Evolutionary conservation across 768 basidiomycete genomes (phyloP).

Genomic region (Thelephora aurantiotincta): DNA sequence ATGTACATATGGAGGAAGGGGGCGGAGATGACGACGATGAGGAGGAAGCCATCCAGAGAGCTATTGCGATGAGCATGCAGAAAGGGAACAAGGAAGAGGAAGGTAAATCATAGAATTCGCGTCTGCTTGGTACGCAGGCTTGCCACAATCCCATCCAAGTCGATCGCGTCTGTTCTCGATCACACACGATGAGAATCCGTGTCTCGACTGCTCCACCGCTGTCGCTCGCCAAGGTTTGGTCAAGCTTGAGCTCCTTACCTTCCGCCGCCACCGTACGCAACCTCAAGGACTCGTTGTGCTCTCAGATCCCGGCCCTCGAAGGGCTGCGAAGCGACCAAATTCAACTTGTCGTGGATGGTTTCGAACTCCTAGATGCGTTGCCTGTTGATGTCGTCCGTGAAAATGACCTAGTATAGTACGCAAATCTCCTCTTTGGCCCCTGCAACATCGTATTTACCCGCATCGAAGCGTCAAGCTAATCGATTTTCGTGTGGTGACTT

Average conservation of each 20-base stretch:
- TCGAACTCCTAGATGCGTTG: slow-evolving; percentile 16
- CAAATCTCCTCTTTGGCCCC: neutral
- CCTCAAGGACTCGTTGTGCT: slow-evolving; percentile 14
- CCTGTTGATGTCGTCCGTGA: slow-evolving; percentile 16
- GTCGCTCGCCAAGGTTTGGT: slow-evolving; percentile 16
- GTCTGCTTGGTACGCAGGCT: neutral
- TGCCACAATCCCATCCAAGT: neutral
- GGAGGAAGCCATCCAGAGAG: slow-evolving; percentile 81
- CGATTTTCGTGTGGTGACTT: neutral
- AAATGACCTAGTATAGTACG: slow-evolving; percentile 16
- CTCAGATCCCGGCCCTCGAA: slow-evolving; percentile 9
- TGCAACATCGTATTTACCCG: too few species aligned
- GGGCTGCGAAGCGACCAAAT: slow-evolving; percentile 7
- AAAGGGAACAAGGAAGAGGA: slow-evolving; percentile 35
- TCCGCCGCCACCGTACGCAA: slow-evolving; percentile 10
- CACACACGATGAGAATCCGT: slow-evolving; percentile 13
- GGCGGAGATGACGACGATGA: slow-evolving; percentile 61
- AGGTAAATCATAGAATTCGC: slow-evolving; percentile 20
- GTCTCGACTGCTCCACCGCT: slow-evolving; percentile 13
- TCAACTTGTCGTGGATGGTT: slow-evolving; percentile 16
- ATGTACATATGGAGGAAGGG: slow-evolving; percentile 26
- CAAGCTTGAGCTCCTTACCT: slow-evolving; percentile 6
- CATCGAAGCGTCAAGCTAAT: neutral
- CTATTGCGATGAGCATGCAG: slow-evolving; percentile 91
- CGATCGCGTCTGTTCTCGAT: neutral